Evolutionary conservation across 352 stramenopile species (phyloP).

Genomic region (Phytophthora gonapodyides): DNA sequence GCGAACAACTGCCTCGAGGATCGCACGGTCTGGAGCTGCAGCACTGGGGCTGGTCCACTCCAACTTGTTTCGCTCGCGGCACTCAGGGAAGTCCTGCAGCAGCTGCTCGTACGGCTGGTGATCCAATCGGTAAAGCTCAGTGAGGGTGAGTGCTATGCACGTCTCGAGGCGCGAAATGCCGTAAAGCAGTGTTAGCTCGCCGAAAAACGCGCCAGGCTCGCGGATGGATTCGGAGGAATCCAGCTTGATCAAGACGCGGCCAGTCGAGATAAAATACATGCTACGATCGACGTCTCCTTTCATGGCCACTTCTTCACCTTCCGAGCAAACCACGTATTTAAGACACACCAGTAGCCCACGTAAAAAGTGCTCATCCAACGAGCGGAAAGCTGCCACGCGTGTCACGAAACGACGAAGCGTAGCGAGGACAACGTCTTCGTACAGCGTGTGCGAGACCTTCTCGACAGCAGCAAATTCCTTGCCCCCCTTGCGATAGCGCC

Average conservation of each 20-base stretch:
- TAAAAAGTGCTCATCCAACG: constrained; percentile 67
- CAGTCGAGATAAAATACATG: constrained; percentile 84
- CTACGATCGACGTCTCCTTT: constrained; percentile 72
- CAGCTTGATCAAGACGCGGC: constrained; percentile 67
- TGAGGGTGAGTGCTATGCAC: constrained; percentile 59
- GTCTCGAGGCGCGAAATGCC: constrained; percentile 67
- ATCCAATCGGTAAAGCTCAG: constrained; percentile 76
- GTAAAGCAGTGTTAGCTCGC: constrained; percentile 62
- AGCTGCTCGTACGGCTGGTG: constrained; percentile 62
- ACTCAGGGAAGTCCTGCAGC: constrained; percentile 70
- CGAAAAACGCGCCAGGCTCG: constrained; percentile 68
- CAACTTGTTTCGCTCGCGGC: constrained; percentile 44
- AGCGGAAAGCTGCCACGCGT: constrained; percentile 55
- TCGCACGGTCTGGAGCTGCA: constrained; percentile 20
- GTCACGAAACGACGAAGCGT: constrained; percentile 55
- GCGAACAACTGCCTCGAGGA: constrained; percentile 20
- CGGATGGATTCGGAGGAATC: constrained; percentile 55
- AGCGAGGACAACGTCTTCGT: constrained; percentile 65
- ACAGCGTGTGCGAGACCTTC: constrained; percentile 50
- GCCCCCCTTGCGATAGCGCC: constrained; percentile 54
- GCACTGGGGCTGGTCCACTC: constrained; percentile 47
- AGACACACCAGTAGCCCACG: constrained; percentile 66
- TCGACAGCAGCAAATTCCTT: constrained; percentile 59
- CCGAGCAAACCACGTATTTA: constrained; percentile 71
- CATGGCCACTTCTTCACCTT: constrained; percentile 73